Conservation (phyloP, 2,329 filamentous ascomycete genomes). For the Phaeophleospora eucalypticola region DNA sequence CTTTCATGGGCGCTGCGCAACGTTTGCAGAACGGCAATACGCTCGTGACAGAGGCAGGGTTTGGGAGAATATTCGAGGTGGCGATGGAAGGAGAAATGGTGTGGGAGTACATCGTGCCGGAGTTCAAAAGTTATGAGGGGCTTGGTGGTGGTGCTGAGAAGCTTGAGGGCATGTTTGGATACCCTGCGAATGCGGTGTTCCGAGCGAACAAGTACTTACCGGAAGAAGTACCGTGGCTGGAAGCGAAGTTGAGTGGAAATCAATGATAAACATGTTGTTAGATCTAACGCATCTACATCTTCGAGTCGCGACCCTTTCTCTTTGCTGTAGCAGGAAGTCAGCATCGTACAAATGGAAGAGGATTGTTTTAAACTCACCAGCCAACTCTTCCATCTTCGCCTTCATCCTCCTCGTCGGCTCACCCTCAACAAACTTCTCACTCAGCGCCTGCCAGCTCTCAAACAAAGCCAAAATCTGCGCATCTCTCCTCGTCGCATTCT, state of each 20-base stretch:
- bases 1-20: conserved; percentile 48
- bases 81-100: conserved; percentile 39
- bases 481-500: conserved; percentile 21
- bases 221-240: conserved; percentile 40
- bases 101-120: conserved; percentile 44
- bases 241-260: conserved; percentile 9
- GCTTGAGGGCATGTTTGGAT: conserved; percentile 39
- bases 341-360: too few species aligned
- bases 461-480: conserved; percentile 24
- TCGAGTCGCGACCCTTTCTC: conserved; percentile 12
- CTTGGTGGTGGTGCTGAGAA: conserved; percentile 17
- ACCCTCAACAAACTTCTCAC: conserved; percentile 27
- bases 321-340: conserved; percentile 9
- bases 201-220: conserved; percentile 42
- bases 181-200: conserved; percentile 43
- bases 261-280: too few species aligned
- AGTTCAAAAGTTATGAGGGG: conserved; percentile 40
- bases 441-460: conserved; percentile 22
- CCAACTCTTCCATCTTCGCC: conserved; percentile 28
- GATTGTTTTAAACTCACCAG: conserved; percentile 25
- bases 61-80: conserved; percentile 45
- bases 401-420: conserved; percentile 27
- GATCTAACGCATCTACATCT: too few species aligned
- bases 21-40: conserved; percentile 41
- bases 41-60: conserved; percentile 41